Evolutionary conservation across 2,329 filamentous ascomycete species (phyloP).

Genomic region (Cladosporium cucumerinum): DNA sequence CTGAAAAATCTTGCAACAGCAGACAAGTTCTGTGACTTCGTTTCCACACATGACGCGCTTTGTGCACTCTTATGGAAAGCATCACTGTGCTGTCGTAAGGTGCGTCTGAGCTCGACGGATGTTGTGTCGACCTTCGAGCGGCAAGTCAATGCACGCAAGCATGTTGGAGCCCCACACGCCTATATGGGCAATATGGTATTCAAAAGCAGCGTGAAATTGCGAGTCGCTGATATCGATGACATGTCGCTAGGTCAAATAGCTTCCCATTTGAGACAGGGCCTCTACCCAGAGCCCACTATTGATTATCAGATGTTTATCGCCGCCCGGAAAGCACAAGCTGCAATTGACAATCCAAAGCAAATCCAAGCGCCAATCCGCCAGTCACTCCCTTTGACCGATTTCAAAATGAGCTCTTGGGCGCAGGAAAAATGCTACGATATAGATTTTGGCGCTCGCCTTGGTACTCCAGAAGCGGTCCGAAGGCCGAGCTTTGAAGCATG

Average conservation of each 20-base stretch:
- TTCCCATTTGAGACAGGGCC: neutral
- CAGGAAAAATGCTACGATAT: conserved; percentile 14
- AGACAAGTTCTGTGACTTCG: neutral
- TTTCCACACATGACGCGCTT: conserved; percentile 19
- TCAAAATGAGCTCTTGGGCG: conserved; percentile 19
- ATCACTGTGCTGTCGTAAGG: conserved; percentile 1
- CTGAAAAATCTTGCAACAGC: neutral
- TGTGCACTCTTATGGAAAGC: conserved; percentile 18
- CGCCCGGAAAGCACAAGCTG: neutral
- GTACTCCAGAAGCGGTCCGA: conserved; percentile 16
- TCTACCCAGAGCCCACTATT: neutral
- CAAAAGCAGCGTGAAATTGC: neutral
- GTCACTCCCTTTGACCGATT: neutral
- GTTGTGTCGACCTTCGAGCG: conserved; percentile 10
- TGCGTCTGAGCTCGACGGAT: neutral
- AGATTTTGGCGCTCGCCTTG: conserved; percentile 19
- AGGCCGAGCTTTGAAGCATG: conserved; percentile 16
- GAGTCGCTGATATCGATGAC: neutral
- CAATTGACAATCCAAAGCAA: neutral
- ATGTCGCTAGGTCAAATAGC: neutral
- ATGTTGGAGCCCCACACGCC: neutral
- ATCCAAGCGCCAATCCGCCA: neutral
- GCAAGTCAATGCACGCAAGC: conserved; percentile 11
- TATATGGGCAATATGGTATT: conserved; percentile 12
- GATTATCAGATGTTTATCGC: neutral